Base-by-base conservation (phyloP, 345 rosid genomes). In the Rhizophora mangle region DNA sequence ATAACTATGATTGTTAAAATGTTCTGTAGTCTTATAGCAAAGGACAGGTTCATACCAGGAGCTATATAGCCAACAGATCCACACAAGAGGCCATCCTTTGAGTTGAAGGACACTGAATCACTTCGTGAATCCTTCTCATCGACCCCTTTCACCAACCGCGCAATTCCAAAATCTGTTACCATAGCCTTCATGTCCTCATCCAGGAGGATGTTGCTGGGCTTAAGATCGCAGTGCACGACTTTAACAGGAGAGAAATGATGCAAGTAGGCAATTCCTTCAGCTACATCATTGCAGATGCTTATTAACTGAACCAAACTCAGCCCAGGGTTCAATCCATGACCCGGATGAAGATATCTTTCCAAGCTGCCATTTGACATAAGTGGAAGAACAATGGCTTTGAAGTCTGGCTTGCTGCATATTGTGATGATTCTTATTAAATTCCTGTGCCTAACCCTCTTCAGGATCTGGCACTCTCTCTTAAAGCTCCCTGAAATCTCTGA, bases 61-160 rank as follows among this genome's bases (percentile, higher is more conserved):
- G 99, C 91, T 21, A 95, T 90, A 69, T 95, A 95, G 74, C 99
- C 99, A 0, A 90, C 79, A 51, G 97, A 92, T 71, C 99, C 97
- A 16, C 96, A 86, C 62, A 95, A 64, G 72, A 88, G 72, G 60
- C 93, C 89, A 74, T 88, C 93, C 5, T 88, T 79, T 26, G 97
- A 95, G 78, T 70, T 81, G 72, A 80, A 85, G 67, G 97, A 86
- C 31, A 74, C 68, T 16, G 90, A 80, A 78, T 87, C 88, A 74
- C 71, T 71, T 8, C 74, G 30, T 32, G 75, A 66, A 31, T 55
- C 58, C 0, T 24, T 69, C 11, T 84, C 88, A 67, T 81, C 92
- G 19, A 61, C 46, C 15, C 80, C 82, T 80, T 81, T 82, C 52
- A 89, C 77, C 74, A 91, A 64, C 67, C 82, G 92, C 39, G 97